Evolutionary conservation across 2,329 filamentous ascomycete species (phyloP).

Genomic region (Rhexocercosporidium sp.): DNA sequence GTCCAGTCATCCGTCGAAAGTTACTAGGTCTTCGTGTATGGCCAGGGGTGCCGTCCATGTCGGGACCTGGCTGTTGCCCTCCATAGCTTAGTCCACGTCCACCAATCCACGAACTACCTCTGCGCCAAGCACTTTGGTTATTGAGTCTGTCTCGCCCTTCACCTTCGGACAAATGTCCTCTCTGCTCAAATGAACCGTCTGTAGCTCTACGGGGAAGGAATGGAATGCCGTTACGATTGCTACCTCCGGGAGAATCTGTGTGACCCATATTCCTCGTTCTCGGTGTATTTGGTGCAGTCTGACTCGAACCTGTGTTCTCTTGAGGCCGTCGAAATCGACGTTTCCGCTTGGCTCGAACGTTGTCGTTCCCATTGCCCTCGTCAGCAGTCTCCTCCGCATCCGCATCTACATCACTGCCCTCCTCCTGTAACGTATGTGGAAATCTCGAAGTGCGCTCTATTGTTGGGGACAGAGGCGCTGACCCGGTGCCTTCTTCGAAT

Average conservation of each 20-base stretch:
- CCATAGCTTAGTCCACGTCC: constrained; percentile 55
- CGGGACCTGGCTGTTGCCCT: constrained; percentile 56
- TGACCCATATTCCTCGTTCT: constrained; percentile 43
- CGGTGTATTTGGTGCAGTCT: constrained; percentile 66
- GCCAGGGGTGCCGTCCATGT: constrained; percentile 53
- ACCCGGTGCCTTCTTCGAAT: constrained; percentile 45
- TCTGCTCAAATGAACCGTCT: constrained; percentile 61
- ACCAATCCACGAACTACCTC: constrained; percentile 55
- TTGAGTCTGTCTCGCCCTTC: constrained; percentile 70
- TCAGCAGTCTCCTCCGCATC: constrained; percentile 89
- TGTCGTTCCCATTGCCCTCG: constrained; percentile 61
- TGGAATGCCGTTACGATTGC: constrained; percentile 46
- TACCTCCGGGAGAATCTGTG: constrained; percentile 37
- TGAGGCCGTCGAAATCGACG: constrained; percentile 63
- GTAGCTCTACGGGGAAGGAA: constrained; percentile 67
- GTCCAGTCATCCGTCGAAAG: constrained; percentile 63
- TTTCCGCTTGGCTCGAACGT: constrained; percentile 63
- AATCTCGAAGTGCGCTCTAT: constrained; percentile 52
- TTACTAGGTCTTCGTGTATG: constrained; percentile 65
- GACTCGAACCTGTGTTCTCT: constrained; percentile 62
- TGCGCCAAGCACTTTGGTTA: constrained; percentile 60
- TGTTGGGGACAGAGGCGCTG: constrained; percentile 55
- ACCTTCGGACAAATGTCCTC: constrained; percentile 75
- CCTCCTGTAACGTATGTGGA: constrained; percentile 59
- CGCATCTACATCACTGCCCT: constrained; percentile 74